These are phyloP conservation scores for Rhizopogon vesiculosus DNA, from an alignment of 768 basidiomycete genomes.

Conservation along the genomic window DNA sequence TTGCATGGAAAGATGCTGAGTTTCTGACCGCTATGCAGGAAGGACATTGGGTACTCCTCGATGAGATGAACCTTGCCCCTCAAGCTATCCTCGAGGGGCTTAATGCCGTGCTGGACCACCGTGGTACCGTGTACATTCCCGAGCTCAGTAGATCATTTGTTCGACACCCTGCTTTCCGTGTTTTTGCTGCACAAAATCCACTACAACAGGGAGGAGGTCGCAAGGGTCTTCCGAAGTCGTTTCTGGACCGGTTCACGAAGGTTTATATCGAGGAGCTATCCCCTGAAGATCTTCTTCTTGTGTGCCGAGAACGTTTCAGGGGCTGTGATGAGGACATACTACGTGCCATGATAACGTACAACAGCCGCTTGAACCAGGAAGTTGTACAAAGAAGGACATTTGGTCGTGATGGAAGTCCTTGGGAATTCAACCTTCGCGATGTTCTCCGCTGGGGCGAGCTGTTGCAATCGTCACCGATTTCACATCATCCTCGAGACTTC, in stretches of 20 bases:
- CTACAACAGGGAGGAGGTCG: constrained; percentile 93
- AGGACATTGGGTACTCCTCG: constrained; percentile 97
- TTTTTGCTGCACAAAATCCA: constrained; percentile 98
- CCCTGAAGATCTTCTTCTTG: constrained; percentile 66
- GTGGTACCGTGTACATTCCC: constrained; percentile 91
- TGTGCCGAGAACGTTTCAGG: constrained; percentile 75
- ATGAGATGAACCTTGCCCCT: constrained; percentile 98
- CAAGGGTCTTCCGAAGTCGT: constrained; percentile 96
- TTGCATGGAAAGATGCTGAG: constrained; percentile 96
- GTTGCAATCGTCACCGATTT: constrained; percentile 27
- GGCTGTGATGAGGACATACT: constrained; percentile 48
- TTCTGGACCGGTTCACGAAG: constrained; percentile 97
- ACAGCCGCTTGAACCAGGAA: constrained; percentile 61
- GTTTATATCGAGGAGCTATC: constrained; percentile 89
- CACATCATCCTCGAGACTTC: constrained; percentile 53
- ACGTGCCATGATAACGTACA: constrained; percentile 79
- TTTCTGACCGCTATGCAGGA: constrained; percentile 90
- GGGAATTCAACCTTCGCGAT: constrained; percentile 98
- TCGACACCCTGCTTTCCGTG: constrained; percentile 89
- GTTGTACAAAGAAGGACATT: constrained; percentile 62
- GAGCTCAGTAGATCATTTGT: constrained; percentile 87
- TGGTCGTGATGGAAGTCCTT: constrained; percentile 79
- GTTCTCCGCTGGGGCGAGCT: constrained; percentile 83
- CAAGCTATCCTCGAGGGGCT: constrained; percentile 96
- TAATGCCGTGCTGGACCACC: constrained; percentile 93